Evolutionary conservation across 495 filamentous ascomycete species (phyloP), one percentile per base, ranked within the genome.

Genomic region (Apodospora peruviana): DNA sequence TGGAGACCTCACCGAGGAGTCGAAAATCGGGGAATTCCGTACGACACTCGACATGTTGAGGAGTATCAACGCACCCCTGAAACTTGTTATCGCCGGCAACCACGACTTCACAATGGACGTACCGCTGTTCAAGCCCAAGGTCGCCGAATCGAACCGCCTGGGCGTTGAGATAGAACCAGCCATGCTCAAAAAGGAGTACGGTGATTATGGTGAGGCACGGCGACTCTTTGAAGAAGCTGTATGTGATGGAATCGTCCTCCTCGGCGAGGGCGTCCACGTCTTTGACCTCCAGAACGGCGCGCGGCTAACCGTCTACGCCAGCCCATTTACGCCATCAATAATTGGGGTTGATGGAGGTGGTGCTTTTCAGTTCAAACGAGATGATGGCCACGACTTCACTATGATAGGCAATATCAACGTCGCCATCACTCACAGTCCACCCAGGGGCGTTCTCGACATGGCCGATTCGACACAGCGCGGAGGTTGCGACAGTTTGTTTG

Each of bases 61-160:
- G 14, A 53, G 44, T 0, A 76, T 83, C 45, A 56, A 78, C 5
- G 86, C 88, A 0, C 77, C 83, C 17, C 64, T 90, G 5, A 94
- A 91, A 51, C 66, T 94, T 29, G 80, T 91, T 27, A 89, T 94
- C 43, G 80, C 88, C 1, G 88, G 88, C 0, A 91, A 91, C 61
- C 88, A 91, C 65, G 87, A 91, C 59, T 76, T 86, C 47, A 79
- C 79, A 0, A 77, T 91, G 3, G 86, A 93, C 58, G 62, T 64
- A 22, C 64, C 75, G 2, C 11, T 41, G 16, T 41, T 43, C 34
- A 29, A 41, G 34, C 18, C 48, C 29, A 53, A 48, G 27, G 45
- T 12, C 9, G 40, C 45, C 25, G 20, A 25, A 16, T n/a, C 18
- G 18, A n/a, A n/a, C n/a, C n/a, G n/a, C n/a, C n/a, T n/a, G n/a